Percentiles rank a stretch among this genome's conserved stretches.
phyloP scores from a whole-genome alignment of 2,329 filamentous ascomycete genomes.

The Trichoderma sp. region DNA sequence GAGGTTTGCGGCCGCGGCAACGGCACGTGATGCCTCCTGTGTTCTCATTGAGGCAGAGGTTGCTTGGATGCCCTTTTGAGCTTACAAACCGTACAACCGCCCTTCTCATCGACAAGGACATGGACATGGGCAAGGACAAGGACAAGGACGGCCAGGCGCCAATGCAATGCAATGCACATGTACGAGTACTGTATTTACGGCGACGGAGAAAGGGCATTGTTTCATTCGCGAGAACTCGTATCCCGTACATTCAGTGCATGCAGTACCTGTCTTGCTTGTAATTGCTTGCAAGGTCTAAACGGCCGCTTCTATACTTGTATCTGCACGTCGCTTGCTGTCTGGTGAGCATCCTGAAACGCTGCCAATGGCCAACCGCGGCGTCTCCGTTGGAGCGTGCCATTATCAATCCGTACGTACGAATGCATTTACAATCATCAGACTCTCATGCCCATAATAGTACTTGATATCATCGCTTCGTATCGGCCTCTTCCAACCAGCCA shows the following conservation, averaged over 20 bases:
- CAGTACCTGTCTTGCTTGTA: not conserved
- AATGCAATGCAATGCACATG: not conserved
- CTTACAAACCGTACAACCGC: no score
- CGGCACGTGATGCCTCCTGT: conserved; percentile 34
- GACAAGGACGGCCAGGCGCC: not conserved
- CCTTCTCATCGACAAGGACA: no score
- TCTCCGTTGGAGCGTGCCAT: not conserved
- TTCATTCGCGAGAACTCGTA: not conserved
- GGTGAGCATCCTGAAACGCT: conserved; percentile 5
- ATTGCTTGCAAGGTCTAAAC: no score
- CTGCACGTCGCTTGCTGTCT: conserved; percentile 5
- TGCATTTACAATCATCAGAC: no score
- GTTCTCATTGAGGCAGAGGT: not conserved
- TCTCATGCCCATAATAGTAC: no score
- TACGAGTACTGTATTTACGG: no score
- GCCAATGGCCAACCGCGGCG: not conserved
- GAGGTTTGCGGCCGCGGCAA: conserved; percentile 3
- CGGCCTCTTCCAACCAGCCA: not conserved
- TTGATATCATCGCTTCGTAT: no score
- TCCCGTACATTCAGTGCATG: not conserved
- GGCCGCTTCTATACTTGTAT: not conserved
- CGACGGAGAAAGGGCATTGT: not conserved
- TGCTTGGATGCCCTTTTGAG: not conserved
- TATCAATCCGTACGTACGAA: no score
- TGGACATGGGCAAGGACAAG: not conserved